Evolutionary conservation across 805 yeast species (phyloP).

Genomic region (Teunomyces kruisii): DNA sequence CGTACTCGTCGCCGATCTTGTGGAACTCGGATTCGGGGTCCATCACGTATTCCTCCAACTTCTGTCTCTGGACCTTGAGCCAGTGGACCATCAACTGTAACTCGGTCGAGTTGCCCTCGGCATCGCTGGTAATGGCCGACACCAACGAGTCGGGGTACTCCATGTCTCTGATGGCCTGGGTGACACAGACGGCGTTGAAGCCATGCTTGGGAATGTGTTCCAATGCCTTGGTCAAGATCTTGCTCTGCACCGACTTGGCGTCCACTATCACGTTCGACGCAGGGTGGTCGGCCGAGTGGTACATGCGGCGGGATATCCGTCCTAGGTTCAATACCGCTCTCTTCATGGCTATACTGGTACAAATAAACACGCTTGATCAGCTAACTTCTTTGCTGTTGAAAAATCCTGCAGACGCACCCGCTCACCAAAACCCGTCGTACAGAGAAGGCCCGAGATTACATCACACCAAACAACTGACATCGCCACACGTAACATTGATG

Average conservation of each 20-base stretch:
- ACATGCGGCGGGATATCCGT: slow-evolving; percentile 12
- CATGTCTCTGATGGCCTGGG: slow-evolving; percentile 47
- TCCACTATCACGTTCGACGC: slow-evolving; percentile 34
- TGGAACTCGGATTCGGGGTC: slow-evolving; percentile 29
- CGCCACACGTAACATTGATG: no score
- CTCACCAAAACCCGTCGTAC: no score
- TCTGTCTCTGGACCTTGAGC: slow-evolving; percentile 45
- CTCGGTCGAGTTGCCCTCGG: slow-evolving; percentile 48
- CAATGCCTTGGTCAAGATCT: slow-evolving; percentile 38
- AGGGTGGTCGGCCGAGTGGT: slow-evolving; percentile 40
- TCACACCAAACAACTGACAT: no score
- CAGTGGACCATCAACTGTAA: slow-evolving; percentile 55
- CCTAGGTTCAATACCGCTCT: slow-evolving; percentile 1
- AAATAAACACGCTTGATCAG: background rate
- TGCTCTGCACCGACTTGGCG: slow-evolving; percentile 35
- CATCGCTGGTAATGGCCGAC: slow-evolving; percentile 36
- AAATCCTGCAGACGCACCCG: slow-evolving; percentile 3
- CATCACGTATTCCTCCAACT: slow-evolving; percentile 26
- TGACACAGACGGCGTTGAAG: slow-evolving; percentile 47
- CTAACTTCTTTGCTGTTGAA: background rate
- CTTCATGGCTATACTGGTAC: background rate
- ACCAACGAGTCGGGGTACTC: slow-evolving; percentile 54
- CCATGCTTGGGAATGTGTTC: slow-evolving; percentile 52
- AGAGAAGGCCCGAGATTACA: no score
- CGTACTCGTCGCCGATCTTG: slow-evolving; percentile 31